A percentile compares a stretch with the other conserved stretches of the same genome.
Conservation (phyloP, 1,139 yeast species). For the Blastobotrys elegans region DNA sequence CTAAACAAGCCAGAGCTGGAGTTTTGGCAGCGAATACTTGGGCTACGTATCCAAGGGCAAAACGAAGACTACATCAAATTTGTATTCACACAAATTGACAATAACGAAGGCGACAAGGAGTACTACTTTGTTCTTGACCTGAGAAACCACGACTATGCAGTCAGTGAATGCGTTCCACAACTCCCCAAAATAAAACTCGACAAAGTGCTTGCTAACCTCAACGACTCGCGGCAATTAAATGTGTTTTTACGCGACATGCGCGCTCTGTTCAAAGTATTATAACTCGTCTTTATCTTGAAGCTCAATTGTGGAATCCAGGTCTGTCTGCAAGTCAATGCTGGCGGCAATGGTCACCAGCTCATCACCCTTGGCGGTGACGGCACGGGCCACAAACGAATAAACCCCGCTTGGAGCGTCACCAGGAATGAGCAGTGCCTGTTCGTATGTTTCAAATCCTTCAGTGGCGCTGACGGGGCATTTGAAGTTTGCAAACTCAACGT, state of each 20-base stretch:
- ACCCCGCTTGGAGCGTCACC: constrained; percentile 27
- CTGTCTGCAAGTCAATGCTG: constrained; percentile 22
- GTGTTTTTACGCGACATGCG: constrained; percentile 26
- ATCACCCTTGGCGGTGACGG: constrained; percentile 20
- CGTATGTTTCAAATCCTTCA: constrained; percentile 14
- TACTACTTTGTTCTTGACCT: constrained; percentile 29
- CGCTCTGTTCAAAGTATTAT: constrained; percentile 17
- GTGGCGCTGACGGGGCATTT: constrained; percentile 26
- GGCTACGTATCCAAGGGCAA: constrained; percentile 30
- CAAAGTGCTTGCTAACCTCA: constrained; percentile 18
- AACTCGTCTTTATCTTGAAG: neutral
- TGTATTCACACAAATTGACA: constrained; percentile 29
- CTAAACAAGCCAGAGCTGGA: constrained; percentile 29
- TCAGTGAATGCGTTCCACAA: constrained; percentile 19
- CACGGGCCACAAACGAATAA: constrained; percentile 28
- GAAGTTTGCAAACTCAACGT: constrained; percentile 25
- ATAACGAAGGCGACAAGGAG: constrained; percentile 23
- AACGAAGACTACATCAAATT: constrained; percentile 28
- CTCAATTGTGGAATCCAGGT: constrained; percentile 11
- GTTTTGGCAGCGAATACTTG: constrained; percentile 31
- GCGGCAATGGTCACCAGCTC: constrained; percentile 26
- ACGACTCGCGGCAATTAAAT: constrained; percentile 21
- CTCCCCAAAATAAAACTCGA: constrained; percentile 17
- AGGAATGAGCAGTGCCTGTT: constrained; percentile 28
- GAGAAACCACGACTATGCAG: constrained; percentile 25